Evolutionary conservation across 2,329 filamentous ascomycete genomes (phyloP).

Genomic region (Colletotrichum sp.): DNA sequence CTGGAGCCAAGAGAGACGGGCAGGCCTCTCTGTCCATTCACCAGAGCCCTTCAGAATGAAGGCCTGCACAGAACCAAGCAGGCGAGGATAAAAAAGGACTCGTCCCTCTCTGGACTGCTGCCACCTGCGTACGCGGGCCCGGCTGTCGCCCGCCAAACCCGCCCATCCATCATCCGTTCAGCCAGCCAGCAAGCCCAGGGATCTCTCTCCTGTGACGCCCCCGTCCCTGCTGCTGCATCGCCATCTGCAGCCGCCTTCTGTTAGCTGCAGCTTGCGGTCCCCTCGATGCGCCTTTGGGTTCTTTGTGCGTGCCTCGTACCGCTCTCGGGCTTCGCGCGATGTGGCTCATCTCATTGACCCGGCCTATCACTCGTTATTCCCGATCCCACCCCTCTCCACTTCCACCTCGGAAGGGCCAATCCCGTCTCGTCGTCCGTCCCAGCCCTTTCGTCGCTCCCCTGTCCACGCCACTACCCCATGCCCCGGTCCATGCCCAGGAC

Average conservation of each 20-base stretch:
- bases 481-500: slow-evolving; percentile 7
- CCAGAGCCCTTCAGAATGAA: neutral
- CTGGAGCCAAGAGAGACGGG: neutral
- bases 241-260: neutral
- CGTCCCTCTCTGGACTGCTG: neutral
- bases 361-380: slow-evolving; percentile 1
- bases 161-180: slow-evolving; percentile 2
- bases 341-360: neutral
- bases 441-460: neutral
- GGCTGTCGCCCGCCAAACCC: slow-evolving; percentile 10
- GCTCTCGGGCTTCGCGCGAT: slow-evolving; percentile 3
- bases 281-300: neutral
- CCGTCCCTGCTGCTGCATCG: slow-evolving; percentile 6
- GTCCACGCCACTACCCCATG: neutral
- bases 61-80: neutral
- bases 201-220: neutral
- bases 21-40: neutral
- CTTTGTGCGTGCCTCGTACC: slow-evolving; percentile 8
- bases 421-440: neutral
- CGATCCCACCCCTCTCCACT: neutral
- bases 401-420: neutral
- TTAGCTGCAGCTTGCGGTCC: neutral
- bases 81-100: neutral
- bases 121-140: neutral
- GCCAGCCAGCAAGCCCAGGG: neutral